These are phyloP conservation scores for Ceratocystis harringtonii DNA, from an alignment of 2,329 filamentous ascomycete genomes.

Conservation along the genomic window DNA sequence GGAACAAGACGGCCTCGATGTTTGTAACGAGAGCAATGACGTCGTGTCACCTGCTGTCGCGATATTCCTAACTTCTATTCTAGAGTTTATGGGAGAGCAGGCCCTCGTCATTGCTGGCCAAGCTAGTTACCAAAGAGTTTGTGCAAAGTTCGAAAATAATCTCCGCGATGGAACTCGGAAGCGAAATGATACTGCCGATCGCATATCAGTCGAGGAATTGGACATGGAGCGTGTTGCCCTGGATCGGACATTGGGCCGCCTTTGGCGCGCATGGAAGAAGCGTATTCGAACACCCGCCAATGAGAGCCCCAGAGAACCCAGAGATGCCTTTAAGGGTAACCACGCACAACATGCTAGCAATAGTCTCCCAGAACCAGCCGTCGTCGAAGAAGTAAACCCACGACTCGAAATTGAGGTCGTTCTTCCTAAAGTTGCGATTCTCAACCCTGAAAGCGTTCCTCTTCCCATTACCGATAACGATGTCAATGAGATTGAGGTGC, in stretches of 20 bases:
- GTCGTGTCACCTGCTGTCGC: slow-evolving; percentile 79
- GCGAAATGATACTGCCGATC: slow-evolving; percentile 40
- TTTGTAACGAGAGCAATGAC: slow-evolving; percentile 45
- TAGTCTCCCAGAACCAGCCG: background rate
- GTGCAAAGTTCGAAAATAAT: slow-evolving; percentile 42
- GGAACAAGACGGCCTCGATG: slow-evolving; percentile 58
- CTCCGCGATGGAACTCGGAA: slow-evolving; percentile 36
- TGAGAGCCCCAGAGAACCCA: slow-evolving; percentile 32
- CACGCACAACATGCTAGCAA: background rate
- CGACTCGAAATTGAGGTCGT: slow-evolving; percentile 22
- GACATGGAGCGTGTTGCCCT: slow-evolving; percentile 90
- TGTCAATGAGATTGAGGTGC: slow-evolving; percentile 66
- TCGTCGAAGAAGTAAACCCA: slow-evolving; percentile 18
- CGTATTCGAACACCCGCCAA: slow-evolving; percentile 46
- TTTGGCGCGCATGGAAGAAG: slow-evolving; percentile 96
- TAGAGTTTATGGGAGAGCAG: slow-evolving; percentile 89
- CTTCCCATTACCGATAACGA: slow-evolving; percentile 54
- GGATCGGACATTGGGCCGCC: slow-evolving; percentile 69
- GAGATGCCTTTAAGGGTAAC: slow-evolving; percentile 28
- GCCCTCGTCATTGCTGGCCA: slow-evolving; percentile 76
- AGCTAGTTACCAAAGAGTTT: slow-evolving; percentile 58
- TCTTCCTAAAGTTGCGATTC: slow-evolving; percentile 27
- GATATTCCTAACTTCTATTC: slow-evolving; percentile 87
- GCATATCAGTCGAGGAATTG: slow-evolving; percentile 69
- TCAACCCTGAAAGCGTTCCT: slow-evolving; percentile 36